Percentiles rank a stretch among this genome's conserved stretches.
phyloP scores from a whole-genome alignment of 306 rosid species.

The Bauhinia variegata region DNA sequence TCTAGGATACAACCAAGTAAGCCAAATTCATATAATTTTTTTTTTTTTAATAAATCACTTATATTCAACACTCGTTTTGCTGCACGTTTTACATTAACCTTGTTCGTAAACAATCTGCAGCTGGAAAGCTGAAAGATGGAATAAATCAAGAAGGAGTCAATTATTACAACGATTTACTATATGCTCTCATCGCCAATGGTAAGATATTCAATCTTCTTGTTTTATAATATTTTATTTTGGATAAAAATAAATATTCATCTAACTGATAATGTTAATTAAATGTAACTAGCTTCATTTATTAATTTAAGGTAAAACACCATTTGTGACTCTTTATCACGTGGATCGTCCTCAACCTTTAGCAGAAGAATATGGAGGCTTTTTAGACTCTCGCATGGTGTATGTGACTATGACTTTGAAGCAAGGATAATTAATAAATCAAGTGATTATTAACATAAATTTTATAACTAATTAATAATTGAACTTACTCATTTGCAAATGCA shows the following conservation, averaged over 20 bases:
- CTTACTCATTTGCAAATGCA: too few species aligned
- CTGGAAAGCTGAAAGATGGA: conserved; percentile 47
- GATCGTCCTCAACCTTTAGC: conserved; percentile 52
- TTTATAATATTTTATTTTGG: too few species aligned
- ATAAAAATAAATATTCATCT: too few species aligned
- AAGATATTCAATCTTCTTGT: not conserved
- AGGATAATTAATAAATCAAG: too few species aligned
- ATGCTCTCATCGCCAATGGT: conserved; percentile 43
- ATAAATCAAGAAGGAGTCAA: conserved; percentile 41
- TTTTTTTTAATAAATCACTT: too few species aligned
- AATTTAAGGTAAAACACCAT: conserved; percentile 40
- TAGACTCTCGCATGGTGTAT: conserved; percentile 49
- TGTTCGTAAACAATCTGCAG: conserved; percentile 2
- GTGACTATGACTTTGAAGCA: too few species aligned
- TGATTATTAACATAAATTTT: too few species aligned
- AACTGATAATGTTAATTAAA: too few species aligned
- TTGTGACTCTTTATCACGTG: conserved; percentile 49
- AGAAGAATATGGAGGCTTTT: conserved; percentile 48
- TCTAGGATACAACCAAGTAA: conserved; percentile 7
- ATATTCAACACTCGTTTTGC: not conserved
- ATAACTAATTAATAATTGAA: too few species aligned
- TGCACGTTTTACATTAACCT: too few species aligned
- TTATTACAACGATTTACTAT: conserved; percentile 45
- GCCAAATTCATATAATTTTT: not conserved
- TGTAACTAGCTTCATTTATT: too few species aligned